Evolutionary conservation across 2,329 filamentous ascomycete genomes (phyloP), one percentile per base, ranked within the genome.

Genomic region (Furcasterigmium furcatum): DNA sequence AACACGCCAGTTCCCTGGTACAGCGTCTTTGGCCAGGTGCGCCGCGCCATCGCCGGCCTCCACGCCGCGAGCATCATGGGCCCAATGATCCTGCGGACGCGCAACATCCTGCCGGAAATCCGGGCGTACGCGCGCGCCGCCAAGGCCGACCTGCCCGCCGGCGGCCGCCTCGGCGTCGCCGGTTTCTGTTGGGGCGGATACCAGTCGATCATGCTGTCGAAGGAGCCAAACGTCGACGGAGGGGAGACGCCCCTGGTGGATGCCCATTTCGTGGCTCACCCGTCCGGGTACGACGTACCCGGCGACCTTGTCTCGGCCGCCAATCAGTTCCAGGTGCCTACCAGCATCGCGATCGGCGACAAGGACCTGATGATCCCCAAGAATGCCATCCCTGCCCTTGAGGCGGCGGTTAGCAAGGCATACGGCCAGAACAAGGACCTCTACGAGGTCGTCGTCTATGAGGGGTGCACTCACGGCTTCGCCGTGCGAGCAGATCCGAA

Each of bases 121-220:
- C 44, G 57, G 34, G 25, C 52, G 47, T 63, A 66, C 50, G 57
- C 65, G 45, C 46, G 49, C 29, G 45, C 52, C 9, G 49, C 66
- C 9, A 57, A 61, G 18, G 52, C 54, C 24, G 54, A 59, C 18
- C 52, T 57, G 50, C 55, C 53, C 20, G 51, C 56, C 4, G 42
- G 50, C 3, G 48, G 63, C 9, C 58, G 58, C 9, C 55, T 71
- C 43, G 66, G 63, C 18, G 60, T 58, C 6, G 64, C 64, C 1
- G 68, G 67, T 4, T 71, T 69, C 53, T 71, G 68, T 55, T 70
- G 67, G 66, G 67, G 68, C 13, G 68, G 62, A 20, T 60, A 59
- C 32, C 60, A 66, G 46, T 56, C 60, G 3, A 54, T 64, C 19
- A 49, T 51, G 30, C 57, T 68, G 9, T 59, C 57, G 8, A 52